phyloP scores from a whole-genome alignment of 2,329 filamentous ascomycete genomes.

The Alternaria consortialis region DNA sequence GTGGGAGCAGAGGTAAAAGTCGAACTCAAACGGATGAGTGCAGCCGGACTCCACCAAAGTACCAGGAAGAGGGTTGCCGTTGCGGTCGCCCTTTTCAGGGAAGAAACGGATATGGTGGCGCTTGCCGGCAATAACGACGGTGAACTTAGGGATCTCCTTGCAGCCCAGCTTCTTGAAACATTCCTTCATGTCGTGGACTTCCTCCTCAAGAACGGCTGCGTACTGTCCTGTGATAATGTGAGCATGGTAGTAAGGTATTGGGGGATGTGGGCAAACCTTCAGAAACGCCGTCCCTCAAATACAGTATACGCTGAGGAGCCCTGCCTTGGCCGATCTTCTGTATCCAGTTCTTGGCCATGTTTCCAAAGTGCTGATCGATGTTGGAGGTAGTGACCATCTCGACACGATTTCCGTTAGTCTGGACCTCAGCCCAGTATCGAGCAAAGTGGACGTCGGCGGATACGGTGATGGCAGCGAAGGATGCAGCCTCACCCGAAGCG shows the following conservation, averaged over 20 bases:
- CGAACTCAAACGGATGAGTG: conserved; percentile 90
- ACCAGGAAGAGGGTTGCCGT: conserved; percentile 84
- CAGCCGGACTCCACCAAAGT: conserved; percentile 87
- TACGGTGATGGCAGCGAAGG: conserved; percentile 86
- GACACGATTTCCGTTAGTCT: conserved; percentile 82
- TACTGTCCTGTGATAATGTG: too few species aligned
- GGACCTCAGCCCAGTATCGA: conserved; percentile 79
- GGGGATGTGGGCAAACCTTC: too few species aligned
- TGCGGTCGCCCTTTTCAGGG: conserved; percentile 75
- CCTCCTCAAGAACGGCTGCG: conserved; percentile 77
- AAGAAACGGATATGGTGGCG: conserved; percentile 92
- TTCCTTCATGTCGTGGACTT: conserved; percentile 75
- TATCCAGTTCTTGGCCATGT: conserved; percentile 72
- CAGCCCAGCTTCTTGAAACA: conserved; percentile 59
- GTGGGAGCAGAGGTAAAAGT: conserved; percentile 79
- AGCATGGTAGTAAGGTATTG: too few species aligned
- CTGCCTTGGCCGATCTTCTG: conserved; percentile 61
- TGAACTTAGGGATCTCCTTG: conserved; percentile 69
- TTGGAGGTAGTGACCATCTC: conserved; percentile 80
- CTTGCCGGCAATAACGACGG: conserved; percentile 89
- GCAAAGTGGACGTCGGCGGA: conserved; percentile 75
- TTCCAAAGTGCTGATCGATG: conserved; percentile 70
- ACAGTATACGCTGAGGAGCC: conserved; percentile 79
- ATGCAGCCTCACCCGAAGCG: conserved; percentile 60
- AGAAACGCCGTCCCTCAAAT: conserved; percentile 91